phyloP scores from a whole-genome alignment of 768 basidiomycete species.

The Agaricus bisporus region DNA sequence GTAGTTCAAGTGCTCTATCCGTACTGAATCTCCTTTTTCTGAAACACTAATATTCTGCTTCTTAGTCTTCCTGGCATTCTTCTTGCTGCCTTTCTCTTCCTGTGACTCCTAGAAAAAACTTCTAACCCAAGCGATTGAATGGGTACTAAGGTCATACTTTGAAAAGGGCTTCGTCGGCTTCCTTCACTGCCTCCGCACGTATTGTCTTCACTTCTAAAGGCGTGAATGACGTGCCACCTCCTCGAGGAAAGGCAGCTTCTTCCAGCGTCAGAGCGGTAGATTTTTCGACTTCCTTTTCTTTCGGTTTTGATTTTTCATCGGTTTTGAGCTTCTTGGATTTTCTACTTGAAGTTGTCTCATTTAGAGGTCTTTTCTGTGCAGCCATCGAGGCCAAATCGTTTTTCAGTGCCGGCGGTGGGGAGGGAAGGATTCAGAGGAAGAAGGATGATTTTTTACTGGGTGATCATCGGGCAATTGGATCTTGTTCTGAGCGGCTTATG shows the following conservation, averaged over 20 bases:
- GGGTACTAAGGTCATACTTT: constrained; percentile 34
- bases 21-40: constrained; percentile 48
- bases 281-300: constrained; percentile 19
- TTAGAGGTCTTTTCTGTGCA: constrained; percentile 56
- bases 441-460: constrained; percentile 20
- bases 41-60: constrained; percentile 35
- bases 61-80: constrained; percentile 39
- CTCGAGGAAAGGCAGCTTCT: constrained; percentile 92
- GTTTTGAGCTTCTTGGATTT: constrained; percentile 62
- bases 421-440: not conserved
- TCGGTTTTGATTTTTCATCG: constrained; percentile 15
- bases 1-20: constrained; percentile 91
- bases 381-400: constrained; percentile 25
- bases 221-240: constrained; percentile 86
- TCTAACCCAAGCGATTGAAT: not conserved
- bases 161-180: constrained; percentile 79
- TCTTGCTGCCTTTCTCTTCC: constrained; percentile 35
- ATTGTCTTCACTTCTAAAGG: constrained; percentile 85
- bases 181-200: constrained; percentile 76
- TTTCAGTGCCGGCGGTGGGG: not conserved
- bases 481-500: constrained; percentile 16
- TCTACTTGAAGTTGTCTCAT: constrained; percentile 40
- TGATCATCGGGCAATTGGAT: constrained; percentile 18
- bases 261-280: constrained; percentile 33
- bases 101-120: constrained; percentile 14